A percentile compares a stretch with the other conserved stretches of the same genome.
Conservation (phyloP, 805 yeast species). For the Starmerella vitae region DNA sequence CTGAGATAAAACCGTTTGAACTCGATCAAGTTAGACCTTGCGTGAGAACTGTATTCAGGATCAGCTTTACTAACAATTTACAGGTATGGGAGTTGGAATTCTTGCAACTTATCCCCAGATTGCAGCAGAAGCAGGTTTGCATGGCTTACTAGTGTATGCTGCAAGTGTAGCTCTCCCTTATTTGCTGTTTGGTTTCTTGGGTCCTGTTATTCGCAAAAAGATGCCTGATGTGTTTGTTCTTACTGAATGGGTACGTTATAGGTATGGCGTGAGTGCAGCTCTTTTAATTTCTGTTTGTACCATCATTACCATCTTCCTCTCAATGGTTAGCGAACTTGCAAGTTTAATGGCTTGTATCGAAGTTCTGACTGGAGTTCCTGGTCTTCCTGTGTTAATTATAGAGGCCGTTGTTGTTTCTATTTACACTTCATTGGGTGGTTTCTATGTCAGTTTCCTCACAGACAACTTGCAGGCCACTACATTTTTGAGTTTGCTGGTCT, state of each 20-base stretch:
- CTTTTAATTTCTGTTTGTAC: too few species aligned
- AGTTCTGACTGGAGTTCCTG: conserved; percentile 62
- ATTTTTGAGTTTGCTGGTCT: conserved; percentile 50
- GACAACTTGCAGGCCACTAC: conserved; percentile 69
- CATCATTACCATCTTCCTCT: conserved; percentile 70
- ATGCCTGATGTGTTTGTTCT: conserved; percentile 85
- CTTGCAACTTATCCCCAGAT: conserved; percentile 74
- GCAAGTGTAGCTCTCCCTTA: conserved; percentile 72
- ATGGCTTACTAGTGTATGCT: conserved; percentile 72
- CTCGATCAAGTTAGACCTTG: too few species aligned
- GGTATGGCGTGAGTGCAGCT: conserved; percentile 66
- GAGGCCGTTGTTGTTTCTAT: too few species aligned
- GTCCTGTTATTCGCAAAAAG: conserved; percentile 60
- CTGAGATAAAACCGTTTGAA: too few species aligned
- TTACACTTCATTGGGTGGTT: conserved; percentile 80
- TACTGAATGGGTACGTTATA: conserved; percentile 82
- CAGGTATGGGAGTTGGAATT: conserved; percentile 80
- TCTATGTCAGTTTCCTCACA: conserved; percentile 72
- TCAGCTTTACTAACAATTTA: conserved; percentile 2
- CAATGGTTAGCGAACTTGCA: conserved; percentile 84
- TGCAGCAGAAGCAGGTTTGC: conserved; percentile 73
- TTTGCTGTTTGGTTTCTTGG: conserved; percentile 64
- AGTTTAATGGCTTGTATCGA: conserved; percentile 62
- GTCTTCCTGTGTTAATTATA: too few species aligned
- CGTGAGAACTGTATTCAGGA: conserved; percentile 46